A percentile compares a stretch with the other conserved stretches of the same genome.
Conservation (phyloP, 2,329 filamentous ascomycete genomes). For the Metarhizium humberi region DNA sequence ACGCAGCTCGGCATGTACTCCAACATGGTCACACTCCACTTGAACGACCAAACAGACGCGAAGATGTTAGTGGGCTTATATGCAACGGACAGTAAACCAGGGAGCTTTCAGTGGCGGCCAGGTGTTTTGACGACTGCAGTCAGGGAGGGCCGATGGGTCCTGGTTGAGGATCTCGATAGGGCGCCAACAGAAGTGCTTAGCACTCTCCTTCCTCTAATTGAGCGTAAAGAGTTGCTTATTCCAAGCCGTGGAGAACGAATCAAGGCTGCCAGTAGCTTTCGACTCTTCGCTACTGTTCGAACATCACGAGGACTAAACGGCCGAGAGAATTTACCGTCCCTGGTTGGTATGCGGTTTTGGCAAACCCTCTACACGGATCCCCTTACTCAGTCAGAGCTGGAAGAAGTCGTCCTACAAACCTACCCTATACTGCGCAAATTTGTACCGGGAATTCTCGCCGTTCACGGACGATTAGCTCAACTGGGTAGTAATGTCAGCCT, state of each 20-base stretch:
- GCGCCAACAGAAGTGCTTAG: slow-evolving; percentile 93
- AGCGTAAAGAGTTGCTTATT: slow-evolving; percentile 82
- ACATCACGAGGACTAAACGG: slow-evolving; percentile 62
- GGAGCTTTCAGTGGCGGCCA: slow-evolving; percentile 84
- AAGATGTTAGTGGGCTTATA: slow-evolving; percentile 95
- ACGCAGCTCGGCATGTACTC: slow-evolving; percentile 68
- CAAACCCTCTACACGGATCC: slow-evolving; percentile 60
- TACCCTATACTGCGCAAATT: slow-evolving; percentile 62
- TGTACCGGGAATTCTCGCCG: slow-evolving; percentile 46
- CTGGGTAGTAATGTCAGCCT: slow-evolving; percentile 36
- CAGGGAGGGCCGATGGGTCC: slow-evolving; percentile 86
- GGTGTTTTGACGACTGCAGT: slow-evolving; percentile 92
- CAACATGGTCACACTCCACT: slow-evolving; percentile 83
- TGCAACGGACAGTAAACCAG: slow-evolving; percentile 76
- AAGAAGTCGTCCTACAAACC: slow-evolving; percentile 60
- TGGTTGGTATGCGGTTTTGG: slow-evolving; percentile 86
- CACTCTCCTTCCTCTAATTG: slow-evolving; percentile 83
- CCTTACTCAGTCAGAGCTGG: slow-evolving; percentile 60
- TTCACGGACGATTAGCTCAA: slow-evolving; percentile 44
- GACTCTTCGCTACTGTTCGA: slow-evolving; percentile 84
- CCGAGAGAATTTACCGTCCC: slow-evolving; percentile 56
- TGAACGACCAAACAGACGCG: slow-evolving; percentile 97
- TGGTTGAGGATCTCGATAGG: slow-evolving; percentile 93
- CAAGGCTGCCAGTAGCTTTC: slow-evolving; percentile 74
- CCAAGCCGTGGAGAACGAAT: slow-evolving; percentile 82